Evolutionary conservation across 176 grass and related monocot genomes (phyloP).

Genomic region (Lolium rigidum): DNA sequence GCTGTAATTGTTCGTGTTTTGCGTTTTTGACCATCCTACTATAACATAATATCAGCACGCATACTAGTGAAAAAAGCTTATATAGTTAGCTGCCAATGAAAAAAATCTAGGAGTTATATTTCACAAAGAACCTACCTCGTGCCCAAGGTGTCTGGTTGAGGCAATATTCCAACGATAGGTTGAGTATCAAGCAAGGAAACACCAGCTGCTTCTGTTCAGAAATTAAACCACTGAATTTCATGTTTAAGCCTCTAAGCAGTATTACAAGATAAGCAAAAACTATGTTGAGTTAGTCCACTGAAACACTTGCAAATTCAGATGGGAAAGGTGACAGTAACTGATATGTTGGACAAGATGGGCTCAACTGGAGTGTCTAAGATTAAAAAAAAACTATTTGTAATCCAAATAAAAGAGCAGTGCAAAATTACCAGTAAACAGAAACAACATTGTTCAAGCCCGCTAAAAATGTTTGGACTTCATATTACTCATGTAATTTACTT

Average conservation of each 20-base stretch:
- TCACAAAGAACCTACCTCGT: constrained; percentile 63
- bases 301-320: constrained; percentile 13
- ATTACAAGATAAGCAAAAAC: constrained; percentile 31
- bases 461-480: neutral
- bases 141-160: constrained; percentile 70
- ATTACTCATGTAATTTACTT: constrained; percentile 33
- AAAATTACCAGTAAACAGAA: neutral
- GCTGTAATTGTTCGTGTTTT: constrained; percentile 24
- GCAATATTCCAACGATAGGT: constrained; percentile 89
- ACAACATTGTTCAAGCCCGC: neutral
- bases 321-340: neutral
- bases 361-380: neutral
- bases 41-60: neutral
- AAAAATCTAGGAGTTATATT: constrained; percentile 22
- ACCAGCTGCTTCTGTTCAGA: constrained; percentile 63
- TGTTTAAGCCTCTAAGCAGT: constrained; percentile 19
- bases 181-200: constrained; percentile 68
- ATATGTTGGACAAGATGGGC: constrained; percentile 14
- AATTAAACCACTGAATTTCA: constrained; percentile 30
- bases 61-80: neutral
- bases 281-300: neutral
- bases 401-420: constrained; percentile 19
- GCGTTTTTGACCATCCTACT: constrained; percentile 10
- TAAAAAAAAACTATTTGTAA: constrained; percentile 26
- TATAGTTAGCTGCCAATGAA: neutral